A percentile compares a stretch with the other conserved stretches of the same genome.
Evolutionary conservation across 345 rosid species (phyloP).

Genomic region (Mercurialis annua): DNA sequence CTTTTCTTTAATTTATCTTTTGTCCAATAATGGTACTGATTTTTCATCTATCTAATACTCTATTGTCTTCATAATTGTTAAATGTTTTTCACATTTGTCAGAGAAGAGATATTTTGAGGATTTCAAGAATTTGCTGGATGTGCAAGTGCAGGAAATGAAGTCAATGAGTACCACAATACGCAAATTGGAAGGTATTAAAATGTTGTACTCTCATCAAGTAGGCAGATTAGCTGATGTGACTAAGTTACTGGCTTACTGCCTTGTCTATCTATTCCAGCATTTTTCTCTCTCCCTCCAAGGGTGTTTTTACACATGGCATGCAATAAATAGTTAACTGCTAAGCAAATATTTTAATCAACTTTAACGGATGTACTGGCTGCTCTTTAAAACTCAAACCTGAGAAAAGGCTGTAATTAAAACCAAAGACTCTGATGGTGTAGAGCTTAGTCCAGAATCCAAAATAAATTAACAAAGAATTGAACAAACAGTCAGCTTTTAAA

Average conservation of each 20-base stretch:
- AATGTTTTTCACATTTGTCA: conserved; percentile 34
- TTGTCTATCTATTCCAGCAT: neutral
- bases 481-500: too few species aligned
- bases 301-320: neutral
- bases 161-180: conserved; percentile 59
- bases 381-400: neutral
- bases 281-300: neutral
- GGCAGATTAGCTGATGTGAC: neutral
- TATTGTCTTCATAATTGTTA: conserved; percentile 1
- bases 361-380: neutral
- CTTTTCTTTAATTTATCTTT: neutral
- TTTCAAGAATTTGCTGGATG: conserved; percentile 54
- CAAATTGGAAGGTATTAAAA: conserved; percentile 61
- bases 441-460: neutral
- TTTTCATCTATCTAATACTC: neutral
- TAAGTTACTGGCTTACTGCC: conserved; percentile 1
- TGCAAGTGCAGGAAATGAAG: conserved; percentile 86
- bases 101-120: conserved; percentile 67
- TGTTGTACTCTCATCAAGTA: conserved; percentile 16
- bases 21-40: conserved; percentile 5
- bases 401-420: too few species aligned
- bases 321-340: neutral
- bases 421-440: too few species aligned
- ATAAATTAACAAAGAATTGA: neutral
- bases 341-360: neutral